Evolutionary conservation across 768 basidiomycete species (phyloP), one percentile per base, ranked within the genome.

Genomic region (Boletus barrowsii): DNA sequence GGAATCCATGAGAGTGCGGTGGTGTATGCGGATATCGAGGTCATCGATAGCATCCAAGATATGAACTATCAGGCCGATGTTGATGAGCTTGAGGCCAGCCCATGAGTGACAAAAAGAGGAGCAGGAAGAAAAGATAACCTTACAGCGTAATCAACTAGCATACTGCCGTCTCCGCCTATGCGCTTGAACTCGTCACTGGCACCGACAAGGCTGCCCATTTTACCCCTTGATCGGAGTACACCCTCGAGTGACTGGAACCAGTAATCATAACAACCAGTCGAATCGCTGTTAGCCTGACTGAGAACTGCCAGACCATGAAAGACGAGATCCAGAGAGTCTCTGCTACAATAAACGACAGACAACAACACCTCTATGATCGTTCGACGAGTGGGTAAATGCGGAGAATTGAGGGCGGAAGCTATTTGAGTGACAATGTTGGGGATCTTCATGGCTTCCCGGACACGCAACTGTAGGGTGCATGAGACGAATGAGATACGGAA

Each of bases 171-270:
- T 39, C 86, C 83, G 43, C 81, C 82, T 55, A 79, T 75, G 54
- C 82, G 84, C 69, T 80, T 81, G 51, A 95, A 82, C 61, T 98
- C 94, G 14, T 95, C 91, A 62, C 94, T 96, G 22, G 93, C 93
- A 0, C 97, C 97, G 9, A 99, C 96, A 39, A 90, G 71, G 67
- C 90, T 97, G 1, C 96, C 96, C 92, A 98, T 94, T 68, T 86
- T 88, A 1, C 96, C 96, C 52, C 93, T 76, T 3, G 94, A 95
- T 44, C 84, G 80, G 17, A 98, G 77, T 3, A 83, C 83, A 26
- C 74, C 72, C 60, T 93, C 88, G 58, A 96, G 75, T 0, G 86
- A 87, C 61, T 84, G 87, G 66, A 98, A 90, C 95, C 93, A 98
- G 62, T 83, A 93, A 57, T 85, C 86, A 68, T 92, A 98, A 49